Base-by-base conservation (phyloP, 805 yeast genomes). In the Candida corydali region DNA sequence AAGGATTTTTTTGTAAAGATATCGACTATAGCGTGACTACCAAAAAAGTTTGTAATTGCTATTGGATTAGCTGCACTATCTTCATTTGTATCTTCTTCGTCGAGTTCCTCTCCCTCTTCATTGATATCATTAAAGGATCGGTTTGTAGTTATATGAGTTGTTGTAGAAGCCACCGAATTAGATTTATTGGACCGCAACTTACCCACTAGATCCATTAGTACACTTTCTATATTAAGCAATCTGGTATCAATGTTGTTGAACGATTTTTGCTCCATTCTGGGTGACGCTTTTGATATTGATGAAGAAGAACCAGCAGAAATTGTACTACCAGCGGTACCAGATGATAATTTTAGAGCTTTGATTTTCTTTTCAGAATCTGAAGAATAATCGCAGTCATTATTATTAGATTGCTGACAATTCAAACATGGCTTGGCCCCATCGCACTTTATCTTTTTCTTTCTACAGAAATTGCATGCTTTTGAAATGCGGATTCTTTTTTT, bases 11-110 rank as follows among this genome's bases (percentile, higher is more conserved):
- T 46, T 2, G 69, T 61, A 30, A 63, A 56, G 3, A 65, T 56
- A 20, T 58, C 48, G 34, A 59, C 35, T 23, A 61, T 51, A 8
- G 69, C 60, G 37, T 65, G 71, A 26, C 59, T 46, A 7, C 69
- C 70, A 29, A 56, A 52, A 36, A 49, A 64, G 19, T 35, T 35
- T 7, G 27, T 19, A 6, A 7, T 35, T 4, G 32, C 26, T 24
- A 23, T 29, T 12, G 33, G 38, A 35, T 35, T 24, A 8, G 12
- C 15, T n/a, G 24, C 29, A 4, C 24, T 22, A 23, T 17, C 17
- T 8, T 5, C 7, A 16, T 25, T 17, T 23, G 28, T 25, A 12
- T 34, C 42, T 16, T 41, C 44, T 11, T 41, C 44, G 3, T 46
- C 51, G 5, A 39, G 38, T 3, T 39, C 47, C 14, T 38, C 42